A percentile compares a stretch with the other conserved stretches of the same genome.
Conservation (phyloP, 2,329 filamentous ascomycete species). For the Trematosphaeria pertusa region DNA sequence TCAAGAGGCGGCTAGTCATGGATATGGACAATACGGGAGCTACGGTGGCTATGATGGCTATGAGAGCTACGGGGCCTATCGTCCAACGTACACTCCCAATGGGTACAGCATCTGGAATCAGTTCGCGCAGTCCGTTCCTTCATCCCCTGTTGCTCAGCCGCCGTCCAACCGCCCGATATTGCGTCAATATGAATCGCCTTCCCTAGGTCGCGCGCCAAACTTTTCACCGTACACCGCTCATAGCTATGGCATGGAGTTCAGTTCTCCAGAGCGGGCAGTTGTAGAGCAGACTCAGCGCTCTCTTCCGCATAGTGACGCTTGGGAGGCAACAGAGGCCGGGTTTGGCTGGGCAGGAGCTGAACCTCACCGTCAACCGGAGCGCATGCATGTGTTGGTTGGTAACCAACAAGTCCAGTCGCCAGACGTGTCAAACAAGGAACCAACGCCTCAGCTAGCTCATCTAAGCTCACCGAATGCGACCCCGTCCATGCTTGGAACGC, state of each 20-base stretch:
- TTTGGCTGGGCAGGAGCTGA: background rate
- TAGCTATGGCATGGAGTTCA: background rate
- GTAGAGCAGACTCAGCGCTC: background rate
- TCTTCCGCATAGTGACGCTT: background rate
- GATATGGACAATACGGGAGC: slow-evolving; percentile 1
- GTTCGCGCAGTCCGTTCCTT: background rate
- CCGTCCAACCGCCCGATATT: background rate
- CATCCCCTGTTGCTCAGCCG: slow-evolving; percentile 5
- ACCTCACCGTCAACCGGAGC: background rate
- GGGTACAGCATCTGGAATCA: slow-evolving; percentile 4
- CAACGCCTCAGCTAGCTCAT: slow-evolving; percentile 4
- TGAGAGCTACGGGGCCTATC: background rate
- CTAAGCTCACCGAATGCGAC: background rate
- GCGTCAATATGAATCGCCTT: slow-evolving; percentile 3
- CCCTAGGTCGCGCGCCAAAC: background rate
- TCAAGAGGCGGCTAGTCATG: background rate
- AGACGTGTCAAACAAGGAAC: background rate
- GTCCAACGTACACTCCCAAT: slow-evolving; percentile 2
- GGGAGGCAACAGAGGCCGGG: background rate
- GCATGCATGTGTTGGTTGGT: background rate
- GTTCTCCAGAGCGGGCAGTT: background rate
- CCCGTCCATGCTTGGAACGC: slow-evolving; percentile 12
- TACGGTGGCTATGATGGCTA: slow-evolving; percentile 1
- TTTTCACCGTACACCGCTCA: background rate
- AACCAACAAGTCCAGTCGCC: background rate